These are phyloP conservation scores for Jacaranda copaia DNA, from an alignment of 257 asterid species.

Conservation along the genomic window DNA sequence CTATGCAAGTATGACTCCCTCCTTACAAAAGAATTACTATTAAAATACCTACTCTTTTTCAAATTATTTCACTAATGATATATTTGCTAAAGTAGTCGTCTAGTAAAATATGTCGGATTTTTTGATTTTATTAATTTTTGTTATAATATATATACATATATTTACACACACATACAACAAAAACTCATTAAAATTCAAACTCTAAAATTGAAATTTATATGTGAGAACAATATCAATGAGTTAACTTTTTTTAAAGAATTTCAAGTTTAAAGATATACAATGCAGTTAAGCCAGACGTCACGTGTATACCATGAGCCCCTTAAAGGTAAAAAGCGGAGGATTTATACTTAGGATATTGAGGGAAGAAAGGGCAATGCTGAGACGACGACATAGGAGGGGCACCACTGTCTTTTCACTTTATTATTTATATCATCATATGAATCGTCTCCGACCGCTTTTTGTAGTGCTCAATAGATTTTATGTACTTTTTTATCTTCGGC, in stretches of 20 bases:
- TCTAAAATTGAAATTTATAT: too few species aligned
- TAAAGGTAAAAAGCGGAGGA: not conserved
- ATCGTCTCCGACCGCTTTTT: conserved; percentile 10
- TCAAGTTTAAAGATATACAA: too few species aligned
- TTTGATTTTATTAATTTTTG: too few species aligned
- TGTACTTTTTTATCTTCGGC: not conserved
- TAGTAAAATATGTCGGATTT: too few species aligned
- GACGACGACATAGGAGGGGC: not conserved
- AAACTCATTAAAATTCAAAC: too few species aligned
- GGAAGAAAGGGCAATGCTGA: conserved; percentile 16
- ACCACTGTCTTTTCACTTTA: not conserved
- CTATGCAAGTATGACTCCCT: conserved; percentile 34
- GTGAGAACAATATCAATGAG: too few species aligned
- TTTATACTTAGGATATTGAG: conserved; percentile 20
- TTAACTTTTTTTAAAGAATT: too few species aligned
- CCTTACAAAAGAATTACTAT: conserved; percentile 51
- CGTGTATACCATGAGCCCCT: not conserved
- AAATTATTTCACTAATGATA: not conserved
- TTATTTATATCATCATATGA: not conserved
- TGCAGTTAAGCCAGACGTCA: not conserved
- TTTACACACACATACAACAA: too few species aligned
- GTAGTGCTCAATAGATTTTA: conserved; percentile 11
- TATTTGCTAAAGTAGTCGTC: not conserved
- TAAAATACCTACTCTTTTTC: conserved; percentile 23
- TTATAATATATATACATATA: too few species aligned